Conservation (phyloP, 1,284 basidiomycete genomes). For the Cryptococcus jaspeensis region DNA sequence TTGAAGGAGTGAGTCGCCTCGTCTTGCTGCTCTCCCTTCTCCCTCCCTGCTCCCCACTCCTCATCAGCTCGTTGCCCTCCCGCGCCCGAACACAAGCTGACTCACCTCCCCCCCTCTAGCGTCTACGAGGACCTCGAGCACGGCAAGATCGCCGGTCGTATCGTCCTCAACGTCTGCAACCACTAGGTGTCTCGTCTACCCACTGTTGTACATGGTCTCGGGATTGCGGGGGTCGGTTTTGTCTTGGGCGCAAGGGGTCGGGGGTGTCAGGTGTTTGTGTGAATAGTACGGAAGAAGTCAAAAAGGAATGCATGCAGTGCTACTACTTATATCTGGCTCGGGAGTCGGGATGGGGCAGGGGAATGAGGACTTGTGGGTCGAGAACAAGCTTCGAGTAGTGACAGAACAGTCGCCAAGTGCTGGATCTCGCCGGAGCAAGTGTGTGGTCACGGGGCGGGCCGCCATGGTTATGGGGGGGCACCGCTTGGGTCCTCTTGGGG, state of each 20-base stretch:
- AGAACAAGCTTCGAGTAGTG: no score
- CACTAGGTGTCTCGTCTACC: conserved; percentile 4
- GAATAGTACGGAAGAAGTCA: not conserved
- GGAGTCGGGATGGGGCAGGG: no score
- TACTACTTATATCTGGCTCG: no score
- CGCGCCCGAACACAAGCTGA: not conserved
- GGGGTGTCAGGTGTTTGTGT: no score
- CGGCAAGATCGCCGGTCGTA: conserved; percentile 22
- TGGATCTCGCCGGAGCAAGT: no score
- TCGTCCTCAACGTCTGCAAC: conserved; percentile 20
- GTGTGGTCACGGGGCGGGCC: no score
- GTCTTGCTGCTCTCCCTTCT: not conserved
- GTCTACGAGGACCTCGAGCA: conserved; percentile 21
- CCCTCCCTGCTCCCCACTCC: not conserved
- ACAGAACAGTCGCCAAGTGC: no score
- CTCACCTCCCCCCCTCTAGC: conserved; percentile 2
- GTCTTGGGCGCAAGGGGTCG: not conserved
- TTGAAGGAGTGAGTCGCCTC: not conserved
- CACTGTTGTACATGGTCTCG: no score
- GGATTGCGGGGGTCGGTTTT: no score
- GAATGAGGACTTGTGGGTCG: no score
- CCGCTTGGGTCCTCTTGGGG: no score
- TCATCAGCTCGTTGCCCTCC: not conserved
- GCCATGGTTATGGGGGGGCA: no score
- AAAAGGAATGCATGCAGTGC: not conserved